Conservation (phyloP, 148 eudicot species). For the Agrostemma githago region DNA sequence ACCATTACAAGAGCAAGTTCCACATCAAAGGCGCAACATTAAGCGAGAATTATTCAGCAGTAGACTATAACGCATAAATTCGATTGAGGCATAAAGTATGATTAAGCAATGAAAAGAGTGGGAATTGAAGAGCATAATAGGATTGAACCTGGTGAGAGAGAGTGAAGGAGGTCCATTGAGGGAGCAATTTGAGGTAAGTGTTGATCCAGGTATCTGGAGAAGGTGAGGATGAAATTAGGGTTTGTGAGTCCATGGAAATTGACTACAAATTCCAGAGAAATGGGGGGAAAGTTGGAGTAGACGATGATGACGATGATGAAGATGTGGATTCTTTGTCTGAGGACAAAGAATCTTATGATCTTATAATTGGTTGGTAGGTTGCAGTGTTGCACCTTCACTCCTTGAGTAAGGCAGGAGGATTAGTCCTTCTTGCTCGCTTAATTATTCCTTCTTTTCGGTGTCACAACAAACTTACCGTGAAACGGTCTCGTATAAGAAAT, state of each 20-base stretch:
- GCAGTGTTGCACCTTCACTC: neutral
- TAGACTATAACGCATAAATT: neutral
- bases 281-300: neutral
- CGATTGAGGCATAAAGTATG: neutral
- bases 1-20: neutral
- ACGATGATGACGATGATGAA: neutral
- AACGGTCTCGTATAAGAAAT: too few relatives aligned
- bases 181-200: conserved; percentile 43
- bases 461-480: too few relatives aligned
- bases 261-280: neutral
- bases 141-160: conserved; percentile 40
- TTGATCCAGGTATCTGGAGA: conserved; percentile 67
- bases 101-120: neutral
- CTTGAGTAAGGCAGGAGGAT: too few relatives aligned
- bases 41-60: neutral
- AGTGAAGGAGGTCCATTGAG: conserved; percentile 59
- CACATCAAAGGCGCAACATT: neutral
- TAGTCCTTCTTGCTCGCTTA: too few relatives aligned
- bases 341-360: neutral
- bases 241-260: conserved; percentile 42
- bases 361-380: neutral
- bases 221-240: conserved; percentile 54
- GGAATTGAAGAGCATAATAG: neutral
- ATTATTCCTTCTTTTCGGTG: too few relatives aligned
- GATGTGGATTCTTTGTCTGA: neutral